Conservation (phyloP, 257 asterid species). For the Ligustrum vulgare region DNA sequence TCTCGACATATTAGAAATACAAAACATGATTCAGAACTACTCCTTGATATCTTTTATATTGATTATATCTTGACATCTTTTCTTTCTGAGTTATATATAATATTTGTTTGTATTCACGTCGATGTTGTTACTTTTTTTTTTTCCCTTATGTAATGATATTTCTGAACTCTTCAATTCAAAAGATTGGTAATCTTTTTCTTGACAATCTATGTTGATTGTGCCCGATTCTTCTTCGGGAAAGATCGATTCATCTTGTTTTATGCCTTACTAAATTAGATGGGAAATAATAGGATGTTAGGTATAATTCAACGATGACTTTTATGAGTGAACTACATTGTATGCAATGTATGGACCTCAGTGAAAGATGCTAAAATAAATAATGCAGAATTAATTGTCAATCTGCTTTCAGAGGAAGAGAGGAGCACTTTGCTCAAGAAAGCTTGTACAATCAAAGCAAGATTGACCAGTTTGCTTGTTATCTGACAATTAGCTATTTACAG, state of each 20-base stretch:
- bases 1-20: not conserved
- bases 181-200: not conserved
- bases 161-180: not conserved
- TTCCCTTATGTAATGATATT: not conserved
- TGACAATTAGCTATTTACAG: not conserved
- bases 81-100: too few species aligned
- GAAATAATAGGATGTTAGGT: not conserved
- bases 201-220: not conserved
- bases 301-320: not conserved
- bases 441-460: too few species aligned
- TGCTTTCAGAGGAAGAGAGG: too few species aligned
- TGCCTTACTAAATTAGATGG: not conserved
- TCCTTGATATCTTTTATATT: not conserved
- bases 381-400: too few species aligned
- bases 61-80: not conserved
- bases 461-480: too few species aligned
- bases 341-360: not conserved
- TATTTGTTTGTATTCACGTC: not conserved
- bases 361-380: not conserved
- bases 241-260: not conserved
- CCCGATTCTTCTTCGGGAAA: not conserved
- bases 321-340: not conserved
- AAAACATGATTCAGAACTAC: not conserved
- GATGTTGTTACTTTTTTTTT: not conserved
- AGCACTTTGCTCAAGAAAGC: too few species aligned